Evolutionary conservation across 148 eudicot genomes (phyloP).

Genomic region (Tetragonia tetragonoides): DNA sequence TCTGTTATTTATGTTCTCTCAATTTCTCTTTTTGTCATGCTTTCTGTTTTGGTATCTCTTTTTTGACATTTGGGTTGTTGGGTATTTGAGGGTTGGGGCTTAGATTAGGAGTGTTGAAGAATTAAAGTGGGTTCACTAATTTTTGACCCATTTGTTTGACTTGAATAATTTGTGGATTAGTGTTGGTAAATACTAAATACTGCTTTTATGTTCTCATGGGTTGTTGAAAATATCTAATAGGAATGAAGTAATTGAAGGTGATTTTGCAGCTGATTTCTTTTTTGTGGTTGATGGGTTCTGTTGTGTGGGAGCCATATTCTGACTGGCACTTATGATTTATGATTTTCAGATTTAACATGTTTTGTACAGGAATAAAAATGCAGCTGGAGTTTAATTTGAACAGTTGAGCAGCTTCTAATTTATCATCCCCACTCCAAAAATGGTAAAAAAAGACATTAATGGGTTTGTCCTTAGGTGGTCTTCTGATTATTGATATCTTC

Average conservation of each 20-base stretch:
- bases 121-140: not conserved
- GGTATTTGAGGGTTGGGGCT: not conserved
- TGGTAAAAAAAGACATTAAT: not conserved
- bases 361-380: not conserved
- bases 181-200: not conserved
- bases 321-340: not conserved
- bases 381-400: not conserved
- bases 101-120: conserved; percentile 3
- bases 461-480: not conserved
- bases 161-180: not conserved
- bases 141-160: conserved; percentile 20
- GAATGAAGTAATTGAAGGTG: not conserved
- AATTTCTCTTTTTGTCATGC: not conserved
- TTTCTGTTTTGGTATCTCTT: not conserved
- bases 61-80: not conserved
- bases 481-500: not conserved
- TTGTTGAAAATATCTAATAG: not conserved
- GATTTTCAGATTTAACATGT: not conserved
- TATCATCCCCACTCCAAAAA: not conserved
- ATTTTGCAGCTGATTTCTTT: not conserved
- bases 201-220: not conserved
- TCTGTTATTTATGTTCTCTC: too few relatives aligned
- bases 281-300: not conserved
- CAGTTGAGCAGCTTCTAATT: not conserved
- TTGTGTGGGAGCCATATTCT: not conserved